Evolutionary conservation across 2,329 filamentous ascomycete species (phyloP).

Genomic region (Saccharata proteae): DNA sequence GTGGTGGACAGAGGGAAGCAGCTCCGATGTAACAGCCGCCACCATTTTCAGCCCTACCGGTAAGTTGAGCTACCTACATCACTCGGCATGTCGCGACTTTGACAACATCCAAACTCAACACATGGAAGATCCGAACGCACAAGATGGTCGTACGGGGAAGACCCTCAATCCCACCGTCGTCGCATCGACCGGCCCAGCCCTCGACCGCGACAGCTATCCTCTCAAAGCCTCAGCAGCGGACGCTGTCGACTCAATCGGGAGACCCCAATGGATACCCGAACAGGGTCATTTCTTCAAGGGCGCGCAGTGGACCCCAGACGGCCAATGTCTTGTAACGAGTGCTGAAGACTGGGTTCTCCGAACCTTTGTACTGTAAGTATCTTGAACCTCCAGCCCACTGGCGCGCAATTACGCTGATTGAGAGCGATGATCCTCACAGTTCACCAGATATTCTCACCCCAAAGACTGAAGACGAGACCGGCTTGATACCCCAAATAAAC

Average conservation of each 20-base stretch:
- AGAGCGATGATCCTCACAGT: conserved; percentile 1
- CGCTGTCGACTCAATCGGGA: background rate
- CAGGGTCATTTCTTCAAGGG: conserved; percentile 11
- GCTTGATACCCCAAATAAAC: conserved; percentile 26
- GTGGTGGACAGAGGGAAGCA: background rate
- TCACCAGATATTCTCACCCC: conserved; percentile 6
- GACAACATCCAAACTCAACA: too few relatives aligned
- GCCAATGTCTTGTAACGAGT: conserved; percentile 44
- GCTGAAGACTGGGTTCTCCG: conserved; percentile 39
- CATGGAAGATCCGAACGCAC: too few relatives aligned
- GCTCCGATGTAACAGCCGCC: background rate
- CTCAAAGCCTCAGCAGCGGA: background rate
- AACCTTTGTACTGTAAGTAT: conserved; percentile 40
- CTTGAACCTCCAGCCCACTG: conserved; percentile 8
- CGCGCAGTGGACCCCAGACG: conserved; percentile 36
- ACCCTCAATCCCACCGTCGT: background rate
- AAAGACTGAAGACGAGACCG: conserved; percentile 32
- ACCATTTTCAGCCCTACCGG: background rate
- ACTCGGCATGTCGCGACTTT: too few relatives aligned
- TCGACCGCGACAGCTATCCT: background rate
- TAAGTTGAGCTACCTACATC: too few relatives aligned
- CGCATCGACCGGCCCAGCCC: background rate
- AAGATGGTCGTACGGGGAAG: too few relatives aligned
- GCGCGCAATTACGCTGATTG: conserved; percentile 6
- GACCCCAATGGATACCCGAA: background rate